Evolutionary conservation across 202 grass and related monocot species (phyloP).

Genomic region (Brachypodium distachyon): DNA sequence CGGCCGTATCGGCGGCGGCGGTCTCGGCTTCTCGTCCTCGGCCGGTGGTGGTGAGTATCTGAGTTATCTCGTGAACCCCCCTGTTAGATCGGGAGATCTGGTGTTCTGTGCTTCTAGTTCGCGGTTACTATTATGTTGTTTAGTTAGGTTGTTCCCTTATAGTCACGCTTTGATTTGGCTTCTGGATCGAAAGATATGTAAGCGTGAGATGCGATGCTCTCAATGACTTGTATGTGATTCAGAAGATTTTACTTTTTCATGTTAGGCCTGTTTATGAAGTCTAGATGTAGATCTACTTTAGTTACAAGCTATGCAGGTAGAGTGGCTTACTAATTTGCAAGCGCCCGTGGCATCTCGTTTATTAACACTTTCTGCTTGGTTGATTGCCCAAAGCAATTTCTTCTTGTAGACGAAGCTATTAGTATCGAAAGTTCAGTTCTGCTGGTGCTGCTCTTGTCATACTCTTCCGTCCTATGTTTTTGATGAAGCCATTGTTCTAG

Average conservation of each 20-base stretch:
- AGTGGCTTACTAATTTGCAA: neutral
- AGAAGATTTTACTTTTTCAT: neutral
- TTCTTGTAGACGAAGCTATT: neutral
- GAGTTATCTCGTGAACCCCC: neutral
- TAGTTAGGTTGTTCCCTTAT: neutral
- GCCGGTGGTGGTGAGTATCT: conserved; percentile 33
- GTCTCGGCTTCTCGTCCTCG: conserved; percentile 39
- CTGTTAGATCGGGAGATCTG: conserved; percentile 2
- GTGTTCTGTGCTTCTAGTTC: neutral
- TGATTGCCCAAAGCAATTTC: neutral
- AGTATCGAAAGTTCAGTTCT: neutral
- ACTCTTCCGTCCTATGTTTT: neutral
- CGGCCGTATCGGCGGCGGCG: conserved; percentile 25
- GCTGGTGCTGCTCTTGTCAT: neutral
- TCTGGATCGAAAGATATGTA: neutral
- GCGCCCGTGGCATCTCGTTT: neutral
- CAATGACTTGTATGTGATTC: neutral
- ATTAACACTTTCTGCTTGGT: neutral
- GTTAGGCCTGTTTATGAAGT: neutral
- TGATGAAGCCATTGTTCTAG: neutral
- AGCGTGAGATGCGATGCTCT: neutral
- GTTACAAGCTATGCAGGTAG: neutral
- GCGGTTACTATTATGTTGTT: neutral
- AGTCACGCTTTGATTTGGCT: neutral
- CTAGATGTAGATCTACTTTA: neutral